Evolutionary conservation across 2,329 filamentous ascomycete species (phyloP), one percentile per base, ranked within the genome.

Genomic region (Claviceps pazoutovae): DNA sequence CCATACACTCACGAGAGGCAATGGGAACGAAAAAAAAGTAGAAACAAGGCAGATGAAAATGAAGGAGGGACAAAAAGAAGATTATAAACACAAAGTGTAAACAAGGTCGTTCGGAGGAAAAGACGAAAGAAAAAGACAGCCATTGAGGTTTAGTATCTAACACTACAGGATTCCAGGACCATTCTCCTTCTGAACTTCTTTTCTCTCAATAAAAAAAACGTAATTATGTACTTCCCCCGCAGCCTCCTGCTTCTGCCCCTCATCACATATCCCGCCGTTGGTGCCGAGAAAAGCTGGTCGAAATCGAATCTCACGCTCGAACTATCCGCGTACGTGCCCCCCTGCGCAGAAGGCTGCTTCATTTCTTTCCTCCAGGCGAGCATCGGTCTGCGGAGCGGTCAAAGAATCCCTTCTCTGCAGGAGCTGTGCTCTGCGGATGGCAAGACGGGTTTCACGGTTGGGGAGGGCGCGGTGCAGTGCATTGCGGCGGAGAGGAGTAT

Each of bases 381-480:
- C 62, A 86, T 79, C 60, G 71, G 72, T 38, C 59, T 63, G 19
- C 66, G 64, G 48, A 61, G 63, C 47, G 84, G 82, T 59, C 70
- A 71, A 34, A 61, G 65, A 37, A 66, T 67, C 14, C 71, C 74
- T 11, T 72, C 81, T 26, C 63, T 87, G 57, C 67, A 73, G 59
- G 87, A 82, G 57, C 71, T 88, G 6, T 89, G 85, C 63, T 73
- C 74, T 39, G 71, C 73, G 53, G 70, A 71, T 37, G 82, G 82
- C 8, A 66, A 64, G 13, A 75, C 75, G 34, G 82, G 80, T 9
- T 83, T 81, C 58, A 88, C 85, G 1, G 60, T 88, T 47, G 84
- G 83, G n/a, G 85, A 88, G 66, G 84, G 75, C 11, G 82, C 80
- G 4, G 66, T 87, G 55, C 77, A 83, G 60, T 89, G 85, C 63